Evolutionary conservation across 2,329 filamentous ascomycete species (phyloP).

Genomic region (Raffaelea ambrosiae): DNA sequence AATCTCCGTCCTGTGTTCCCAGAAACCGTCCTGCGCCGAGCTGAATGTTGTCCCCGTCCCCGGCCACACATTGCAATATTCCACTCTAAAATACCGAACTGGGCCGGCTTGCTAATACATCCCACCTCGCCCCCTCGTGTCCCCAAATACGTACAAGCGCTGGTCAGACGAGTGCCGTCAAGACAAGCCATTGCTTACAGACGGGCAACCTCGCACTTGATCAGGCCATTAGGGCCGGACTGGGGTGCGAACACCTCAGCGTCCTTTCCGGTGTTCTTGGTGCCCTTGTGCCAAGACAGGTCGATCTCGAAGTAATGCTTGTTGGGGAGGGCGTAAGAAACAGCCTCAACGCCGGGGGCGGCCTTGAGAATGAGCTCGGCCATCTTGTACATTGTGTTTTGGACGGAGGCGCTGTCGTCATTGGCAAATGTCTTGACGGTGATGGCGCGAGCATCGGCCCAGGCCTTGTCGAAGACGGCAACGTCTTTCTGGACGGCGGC

Average conservation of each 20-base stretch:
- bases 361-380: conserved; percentile 72
- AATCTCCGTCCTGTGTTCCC: too few species aligned
- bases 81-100: too few species aligned
- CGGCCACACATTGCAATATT: too few species aligned
- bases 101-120: too few species aligned
- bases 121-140: too few species aligned
- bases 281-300: conserved; percentile 89
- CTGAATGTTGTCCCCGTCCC: too few species aligned
- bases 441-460: conserved; percentile 67
- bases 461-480: conserved; percentile 69
- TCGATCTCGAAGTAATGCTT: conserved; percentile 99
- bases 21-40: too few species aligned
- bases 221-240: conserved; percentile 86
- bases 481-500: conserved; percentile 57
- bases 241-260: conserved; percentile 95
- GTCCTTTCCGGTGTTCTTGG: conserved; percentile 92
- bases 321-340: conserved; percentile 84
- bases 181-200: not conserved
- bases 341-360: conserved; percentile 61
- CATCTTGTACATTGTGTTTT: conserved; percentile 99
- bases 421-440: conserved; percentile 88
- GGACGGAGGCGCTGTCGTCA: conserved; percentile 86
- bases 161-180: too few species aligned
- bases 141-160: too few species aligned
- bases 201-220: conserved; percentile 74